Base-by-base conservation (phyloP, 129 eudicot species). In the Centaurea solstitialis region DNA sequence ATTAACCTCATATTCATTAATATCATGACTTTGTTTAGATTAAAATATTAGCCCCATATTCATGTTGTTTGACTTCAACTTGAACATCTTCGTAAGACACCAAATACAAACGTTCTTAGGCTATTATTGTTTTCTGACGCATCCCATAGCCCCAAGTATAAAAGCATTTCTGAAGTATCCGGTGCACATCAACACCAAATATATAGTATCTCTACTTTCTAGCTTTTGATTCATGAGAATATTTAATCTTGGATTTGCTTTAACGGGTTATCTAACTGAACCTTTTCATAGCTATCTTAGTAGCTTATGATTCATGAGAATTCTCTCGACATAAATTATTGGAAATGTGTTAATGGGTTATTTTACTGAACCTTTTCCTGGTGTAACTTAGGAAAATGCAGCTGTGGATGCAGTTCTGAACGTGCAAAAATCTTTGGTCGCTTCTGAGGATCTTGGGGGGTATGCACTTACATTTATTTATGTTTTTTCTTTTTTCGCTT, bases 371-470 rank as follows among this genome's bases (percentile, higher is more conserved):
- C 7, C 11, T 45, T 73, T 73, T 72, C 45, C 28, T 47, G 38
- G 50, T 72, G 68, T 69, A 43, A 59, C 77, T 13, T 80, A 88
- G 94, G 90, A 65, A 37, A 68, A 35, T 3, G 78, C 45, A 30
- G 89, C 68, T 40, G 76, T 45, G 57, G 87, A 81, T 68, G 79
- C 64, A 59, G 75, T 72, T 79, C 22, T 83, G 76, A 64, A 70
- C 39, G 78, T 69, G 53, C 45, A 79, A 28, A 74, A 70, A 57
- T 20, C 76, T 30, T 57, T 77, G 33, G 76, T 35, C 69, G 77
- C 70, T 83, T 45, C 88, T 1, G 83, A 71, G 78, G 85, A 75
- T 75, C 77, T 90, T 68, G 89, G 85, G 67, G 84, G 81, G 97
- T 84, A 92, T 69, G 91, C 43, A 80, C 79, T 5, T 3, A 39